Base-by-base conservation (phyloP, 106 monocot genomes). In the Dioscorea zingiberensis region DNA sequence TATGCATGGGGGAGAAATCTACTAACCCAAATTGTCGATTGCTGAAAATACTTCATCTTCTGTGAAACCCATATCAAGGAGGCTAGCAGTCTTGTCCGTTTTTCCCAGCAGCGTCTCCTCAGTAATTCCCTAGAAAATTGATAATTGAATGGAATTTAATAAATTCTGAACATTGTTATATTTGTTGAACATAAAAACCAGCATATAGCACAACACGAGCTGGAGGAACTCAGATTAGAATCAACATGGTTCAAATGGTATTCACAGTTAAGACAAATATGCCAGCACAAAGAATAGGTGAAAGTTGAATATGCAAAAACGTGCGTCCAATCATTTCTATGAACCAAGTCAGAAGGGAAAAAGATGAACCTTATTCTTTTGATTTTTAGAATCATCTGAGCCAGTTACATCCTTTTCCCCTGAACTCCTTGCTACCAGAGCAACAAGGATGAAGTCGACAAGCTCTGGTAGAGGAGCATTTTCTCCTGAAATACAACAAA, bases 401-500 rank as follows among this genome's bases (percentile, higher is more conserved):
- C 13, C 26, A 69, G 25, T 3, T 12, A 49, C 28, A 16, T 61
- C 23, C 23, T 19, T 61, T 48, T 48, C 48, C 16, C 44, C 24
- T 16, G 60, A 44, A 45, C 19, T 60, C 15, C 70, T 60, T 48
- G 59, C 27, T 59, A 27, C 27, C 28, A 48, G 60, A 48, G 49
- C 59, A 25, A 47, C 69, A 49, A 51, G 45, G 59, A 70, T 60
- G 60, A 60, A 70, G 25, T 70, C 70, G 21, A 70, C 49, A 17
- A 70, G 48, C 10, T 70, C 70, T 61, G 47, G 2, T 26, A 70
- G 48, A 61, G 70, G 59, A 70, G 70, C 60, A 61, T 45, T 18
- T 49, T 25, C 16, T 14, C 70, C 70, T 70, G 61, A 47, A 51
- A 51, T 1, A 4, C 51, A 51, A 19, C 51, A 51, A 51, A 51